phyloP scores from a whole-genome alignment of 768 basidiomycete species.

The Royoungia palumana region DNA sequence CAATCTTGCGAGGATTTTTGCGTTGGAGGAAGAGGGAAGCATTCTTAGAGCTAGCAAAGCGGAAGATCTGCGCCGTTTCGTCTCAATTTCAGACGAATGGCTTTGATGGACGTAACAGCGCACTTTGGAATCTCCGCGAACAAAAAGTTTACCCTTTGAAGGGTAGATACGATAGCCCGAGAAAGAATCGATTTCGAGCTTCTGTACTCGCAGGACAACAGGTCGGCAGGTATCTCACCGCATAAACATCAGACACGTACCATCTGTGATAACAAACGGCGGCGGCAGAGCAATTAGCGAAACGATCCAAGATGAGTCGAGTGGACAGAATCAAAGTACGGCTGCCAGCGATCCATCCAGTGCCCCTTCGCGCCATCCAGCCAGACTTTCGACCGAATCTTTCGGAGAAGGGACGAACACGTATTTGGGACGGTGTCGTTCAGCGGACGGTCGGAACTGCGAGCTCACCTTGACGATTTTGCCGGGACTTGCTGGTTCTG shows the following conservation, averaged over 20 bases:
- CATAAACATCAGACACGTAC: slow-evolving; percentile 13
- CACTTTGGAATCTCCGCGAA: slow-evolving; percentile 95
- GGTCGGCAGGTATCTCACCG: not conserved
- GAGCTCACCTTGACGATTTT: slow-evolving; percentile 61
- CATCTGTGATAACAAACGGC: slow-evolving; percentile 14
- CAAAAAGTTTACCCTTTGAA: slow-evolving; percentile 92
- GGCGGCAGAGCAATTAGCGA: slow-evolving; percentile 16
- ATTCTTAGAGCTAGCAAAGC: slow-evolving; percentile 90
- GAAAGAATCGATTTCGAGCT: slow-evolving; percentile 99
- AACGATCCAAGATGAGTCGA: slow-evolving; percentile 6
- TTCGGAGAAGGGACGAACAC: slow-evolving; percentile 1
- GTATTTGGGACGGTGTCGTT: slow-evolving; percentile 7
- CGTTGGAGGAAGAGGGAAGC: slow-evolving; percentile 97
- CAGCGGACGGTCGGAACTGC: slow-evolving; percentile 27
- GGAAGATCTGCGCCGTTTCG: slow-evolving; percentile 68
- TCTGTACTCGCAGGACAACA: slow-evolving; percentile 43
- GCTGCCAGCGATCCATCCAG: slow-evolving; percentile 34
- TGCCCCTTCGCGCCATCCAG: slow-evolving; percentile 39
- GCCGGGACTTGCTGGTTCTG: slow-evolving; percentile 28
- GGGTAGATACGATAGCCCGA: slow-evolving; percentile 98
- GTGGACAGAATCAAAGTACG: slow-evolving; percentile 13
- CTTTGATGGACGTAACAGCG: slow-evolving; percentile 16
- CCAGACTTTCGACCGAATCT: slow-evolving; percentile 3
- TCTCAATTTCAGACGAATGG: not conserved
- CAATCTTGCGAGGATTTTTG: slow-evolving; percentile 99